Evolutionary conservation across 164 flowering plant species (phyloP).

Genomic region (Saururus chinensis): DNA sequence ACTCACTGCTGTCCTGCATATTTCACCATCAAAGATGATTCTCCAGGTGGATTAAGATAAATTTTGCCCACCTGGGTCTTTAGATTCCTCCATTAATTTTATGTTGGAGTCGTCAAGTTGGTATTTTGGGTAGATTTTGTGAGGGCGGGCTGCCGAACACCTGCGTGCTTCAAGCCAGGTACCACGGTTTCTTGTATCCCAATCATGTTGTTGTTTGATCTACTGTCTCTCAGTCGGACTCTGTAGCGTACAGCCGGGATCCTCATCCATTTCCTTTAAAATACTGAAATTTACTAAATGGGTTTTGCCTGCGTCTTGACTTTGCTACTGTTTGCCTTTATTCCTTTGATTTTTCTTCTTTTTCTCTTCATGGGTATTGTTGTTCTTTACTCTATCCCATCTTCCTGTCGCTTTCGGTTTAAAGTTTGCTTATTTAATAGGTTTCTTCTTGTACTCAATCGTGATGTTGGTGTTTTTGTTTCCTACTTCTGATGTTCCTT

Average conservation of each 20-base stretch:
- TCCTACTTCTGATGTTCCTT: not conserved
- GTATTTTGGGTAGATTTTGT: not conserved
- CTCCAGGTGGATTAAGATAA: too few relatives aligned
- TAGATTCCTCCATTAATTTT: not conserved
- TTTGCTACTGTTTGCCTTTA: too few relatives aligned
- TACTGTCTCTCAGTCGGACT: not conserved
- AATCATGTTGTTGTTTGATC: not conserved
- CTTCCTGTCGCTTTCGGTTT: conserved; percentile 3
- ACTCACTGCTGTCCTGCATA: too few relatives aligned
- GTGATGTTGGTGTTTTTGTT: not conserved
- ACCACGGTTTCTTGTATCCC: not conserved
- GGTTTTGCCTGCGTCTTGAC: too few relatives aligned
- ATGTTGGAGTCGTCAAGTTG: not conserved
- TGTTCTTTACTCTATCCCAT: conserved; percentile 2
- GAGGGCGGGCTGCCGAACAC: not conserved
- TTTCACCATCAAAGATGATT: too few relatives aligned
- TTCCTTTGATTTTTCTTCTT: not conserved
- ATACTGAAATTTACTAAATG: too few relatives aligned
- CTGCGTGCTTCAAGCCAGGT: not conserved
- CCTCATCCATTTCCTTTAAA: too few relatives aligned
- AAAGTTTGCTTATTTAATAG: not conserved
- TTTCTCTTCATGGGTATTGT: not conserved
- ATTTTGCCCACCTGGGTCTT: not conserved
- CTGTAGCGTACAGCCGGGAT: too few relatives aligned
- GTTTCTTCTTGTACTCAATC: not conserved